Percentiles rank a stretch among this genome's conserved stretches.
These are phyloP conservation scores for Clathrus columnatus DNA, from an alignment of 768 basidiomycete species.

Conservation along the genomic window DNA sequence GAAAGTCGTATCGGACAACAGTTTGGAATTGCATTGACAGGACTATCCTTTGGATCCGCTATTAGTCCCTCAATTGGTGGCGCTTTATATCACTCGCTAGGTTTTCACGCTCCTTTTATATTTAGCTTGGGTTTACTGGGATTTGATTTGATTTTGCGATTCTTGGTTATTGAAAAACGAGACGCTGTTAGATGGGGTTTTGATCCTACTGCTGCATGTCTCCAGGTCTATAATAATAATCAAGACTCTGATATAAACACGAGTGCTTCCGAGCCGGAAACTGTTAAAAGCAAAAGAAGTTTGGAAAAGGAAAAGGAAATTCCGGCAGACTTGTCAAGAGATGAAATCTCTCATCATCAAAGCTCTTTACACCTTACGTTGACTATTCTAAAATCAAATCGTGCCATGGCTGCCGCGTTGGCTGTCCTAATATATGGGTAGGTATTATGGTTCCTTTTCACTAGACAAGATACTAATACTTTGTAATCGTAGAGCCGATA, in stretches of 20 bases:
- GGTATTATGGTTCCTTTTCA: constrained; percentile 11
- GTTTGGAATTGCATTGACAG: constrained; percentile 51
- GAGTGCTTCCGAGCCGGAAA: no score
- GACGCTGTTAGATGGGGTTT: constrained; percentile 40
- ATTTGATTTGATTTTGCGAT: constrained; percentile 44
- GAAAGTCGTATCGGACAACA: constrained; percentile 42
- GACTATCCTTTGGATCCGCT: constrained; percentile 44
- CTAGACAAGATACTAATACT: constrained; percentile 15
- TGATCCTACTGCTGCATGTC: constrained; percentile 27
- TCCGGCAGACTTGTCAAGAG: no score
- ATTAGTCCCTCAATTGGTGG: constrained; percentile 51
- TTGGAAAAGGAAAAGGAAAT: no score
- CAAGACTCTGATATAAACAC: no score
- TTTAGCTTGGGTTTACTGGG: constrained; percentile 33
- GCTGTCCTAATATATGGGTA: constrained; percentile 50
- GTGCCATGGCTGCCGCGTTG: constrained; percentile 38
- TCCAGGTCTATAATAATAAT: no score
- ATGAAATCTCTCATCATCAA: constrained; percentile 12
- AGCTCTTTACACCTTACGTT: constrained; percentile 35
- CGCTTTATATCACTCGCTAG: constrained; percentile 41
- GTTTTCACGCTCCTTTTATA: constrained; percentile 53
- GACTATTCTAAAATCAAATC: constrained; percentile 34
- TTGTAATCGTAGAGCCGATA: not conserved
- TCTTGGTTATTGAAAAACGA: constrained; percentile 50
- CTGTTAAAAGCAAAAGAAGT: no score